Conservation (phyloP, 768 basidiomycete genomes). For the Suillus paluster region DNA sequence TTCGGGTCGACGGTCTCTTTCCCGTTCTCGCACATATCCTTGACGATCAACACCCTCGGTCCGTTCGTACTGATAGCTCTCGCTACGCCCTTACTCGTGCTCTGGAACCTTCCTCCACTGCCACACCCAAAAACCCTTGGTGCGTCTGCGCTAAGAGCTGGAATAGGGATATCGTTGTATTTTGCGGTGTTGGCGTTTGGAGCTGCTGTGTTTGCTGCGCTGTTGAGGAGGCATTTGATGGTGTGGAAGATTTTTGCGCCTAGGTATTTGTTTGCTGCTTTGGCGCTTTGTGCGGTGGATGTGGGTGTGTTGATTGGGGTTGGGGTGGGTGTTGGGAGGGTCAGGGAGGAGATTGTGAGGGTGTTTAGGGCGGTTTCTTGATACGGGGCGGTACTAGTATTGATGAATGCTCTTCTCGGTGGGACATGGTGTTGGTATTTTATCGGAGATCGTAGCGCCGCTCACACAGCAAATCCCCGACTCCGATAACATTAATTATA, state of each 20-base stretch:
- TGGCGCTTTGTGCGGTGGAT: slow-evolving; percentile 74
- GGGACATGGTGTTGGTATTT: too few relatives aligned
- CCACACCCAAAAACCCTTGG: slow-evolving; percentile 31
- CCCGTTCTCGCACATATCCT: slow-evolving; percentile 74
- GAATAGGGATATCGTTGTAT: slow-evolving; percentile 69
- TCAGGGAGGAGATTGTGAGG: neutral
- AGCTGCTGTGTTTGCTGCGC: slow-evolving; percentile 72
- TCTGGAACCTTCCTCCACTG: slow-evolving; percentile 86
- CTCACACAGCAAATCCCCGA: too few relatives aligned
- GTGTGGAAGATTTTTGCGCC: slow-evolving; percentile 99
- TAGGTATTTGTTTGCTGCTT: slow-evolving; percentile 81
- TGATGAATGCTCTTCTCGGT: too few relatives aligned
- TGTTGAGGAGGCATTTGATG: slow-evolving; percentile 87
- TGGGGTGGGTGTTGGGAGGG: slow-evolving; percentile 45
- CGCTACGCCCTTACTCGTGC: slow-evolving; percentile 69
- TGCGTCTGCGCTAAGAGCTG: slow-evolving; percentile 51
- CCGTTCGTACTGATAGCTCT: slow-evolving; percentile 69
- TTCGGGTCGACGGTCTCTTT: slow-evolving; percentile 71
- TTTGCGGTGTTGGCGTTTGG: slow-evolving; percentile 67
- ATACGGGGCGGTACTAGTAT: neutral
- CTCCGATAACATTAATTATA: too few relatives aligned
- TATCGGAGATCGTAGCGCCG: too few relatives aligned
- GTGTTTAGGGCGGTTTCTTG: neutral
- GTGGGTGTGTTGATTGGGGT: slow-evolving; percentile 67
- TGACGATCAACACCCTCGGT: slow-evolving; percentile 79